Evolutionary conservation across 2,329 filamentous ascomycete species (phyloP).

Genomic region (Davidsoniella eucalypti): DNA sequence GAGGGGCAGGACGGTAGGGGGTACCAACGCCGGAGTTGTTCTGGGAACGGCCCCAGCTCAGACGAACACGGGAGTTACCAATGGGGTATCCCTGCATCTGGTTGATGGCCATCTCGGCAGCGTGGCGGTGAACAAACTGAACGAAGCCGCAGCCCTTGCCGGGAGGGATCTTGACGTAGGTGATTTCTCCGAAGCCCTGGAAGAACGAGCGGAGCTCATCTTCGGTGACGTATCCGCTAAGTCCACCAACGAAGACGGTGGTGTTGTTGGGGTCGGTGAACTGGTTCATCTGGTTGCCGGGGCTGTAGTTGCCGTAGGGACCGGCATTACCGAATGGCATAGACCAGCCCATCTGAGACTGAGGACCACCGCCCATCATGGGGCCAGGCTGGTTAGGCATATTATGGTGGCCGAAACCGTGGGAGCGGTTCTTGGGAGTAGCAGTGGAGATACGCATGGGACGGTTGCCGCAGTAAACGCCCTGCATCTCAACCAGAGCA

Average conservation of each 20-base stretch:
- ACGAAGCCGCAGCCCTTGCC: constrained; percentile 99
- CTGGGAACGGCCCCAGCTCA: constrained; percentile 95
- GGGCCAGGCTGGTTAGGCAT: constrained; percentile 26
- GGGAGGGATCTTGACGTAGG: constrained; percentile 98
- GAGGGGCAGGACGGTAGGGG: constrained; percentile 84
- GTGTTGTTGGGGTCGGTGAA: constrained; percentile 99
- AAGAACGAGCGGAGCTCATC: constrained; percentile 99
- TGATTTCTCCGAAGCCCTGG: constrained; percentile 98
- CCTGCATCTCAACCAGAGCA: constrained; percentile 94
- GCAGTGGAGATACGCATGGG: constrained; percentile 98
- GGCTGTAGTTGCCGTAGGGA: constrained; percentile 27
- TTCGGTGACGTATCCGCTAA: constrained; percentile 96
- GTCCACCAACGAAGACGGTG: constrained; percentile 91
- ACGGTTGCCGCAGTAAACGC: constrained; percentile 94
- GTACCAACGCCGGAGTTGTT: constrained; percentile 98
- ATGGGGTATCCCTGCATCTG: constrained; percentile 99
- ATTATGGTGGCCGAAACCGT: constrained; percentile 23
- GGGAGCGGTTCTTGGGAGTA: constrained; percentile 74
- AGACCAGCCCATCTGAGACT: constrained; percentile 28
- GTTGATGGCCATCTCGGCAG: constrained; percentile 99
- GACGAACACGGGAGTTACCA: constrained; percentile 90
- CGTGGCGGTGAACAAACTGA: constrained; percentile 96
- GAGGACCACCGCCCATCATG: constrained; percentile 31
- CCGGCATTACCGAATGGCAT: constrained; percentile 14
- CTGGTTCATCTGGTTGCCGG: constrained; percentile 68